A percentile compares a stretch with the other conserved stretches of the same genome.
Evolutionary conservation across 1,284 basidiomycete species (phyloP).

Genomic region (Austroboletus olivaceoglutinosus): DNA sequence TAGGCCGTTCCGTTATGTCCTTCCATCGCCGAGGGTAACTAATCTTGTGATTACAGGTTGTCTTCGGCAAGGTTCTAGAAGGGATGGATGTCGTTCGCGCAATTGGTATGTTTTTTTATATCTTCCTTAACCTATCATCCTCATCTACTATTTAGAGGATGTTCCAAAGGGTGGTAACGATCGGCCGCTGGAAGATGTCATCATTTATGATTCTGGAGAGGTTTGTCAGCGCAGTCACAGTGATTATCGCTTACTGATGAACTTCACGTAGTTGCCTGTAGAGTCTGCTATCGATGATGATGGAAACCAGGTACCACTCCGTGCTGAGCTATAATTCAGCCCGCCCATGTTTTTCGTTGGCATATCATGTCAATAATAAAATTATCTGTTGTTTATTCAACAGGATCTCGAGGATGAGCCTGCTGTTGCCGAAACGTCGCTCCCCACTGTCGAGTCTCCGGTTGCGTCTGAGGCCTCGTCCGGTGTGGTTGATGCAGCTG

Average conservation of each 20-base stretch:
- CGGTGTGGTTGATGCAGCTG: constrained; percentile 12
- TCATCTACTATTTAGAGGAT: constrained; percentile 55
- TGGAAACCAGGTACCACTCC: constrained; percentile 87
- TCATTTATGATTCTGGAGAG: constrained; percentile 82
- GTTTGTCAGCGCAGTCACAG: constrained; percentile 40
- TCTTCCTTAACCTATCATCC: constrained; percentile 1
- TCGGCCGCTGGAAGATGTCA: constrained; percentile 69
- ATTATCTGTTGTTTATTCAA: constrained; percentile 34
- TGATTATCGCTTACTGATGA: constrained; percentile 4
- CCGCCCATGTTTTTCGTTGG: constrained; percentile 37
- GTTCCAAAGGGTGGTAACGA: constrained; percentile 67
- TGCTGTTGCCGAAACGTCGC: constrained; percentile 11
- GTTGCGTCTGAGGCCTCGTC: neutral
- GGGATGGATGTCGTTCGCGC: constrained; percentile 81
- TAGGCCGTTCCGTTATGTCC: constrained; percentile 23
- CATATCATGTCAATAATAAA: constrained; percentile 54
- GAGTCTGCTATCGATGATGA: constrained; percentile 59
- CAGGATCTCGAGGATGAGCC: constrained; percentile 32
- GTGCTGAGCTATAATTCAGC: constrained; percentile 80
- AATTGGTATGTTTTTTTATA: constrained; percentile 55
- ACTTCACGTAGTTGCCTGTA: constrained; percentile 53
- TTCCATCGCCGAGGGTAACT: neutral
- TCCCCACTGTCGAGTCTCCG: constrained; percentile 9
- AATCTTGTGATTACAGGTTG: constrained; percentile 54
- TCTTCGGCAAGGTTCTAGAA: constrained; percentile 88